A percentile compares a stretch with the other conserved stretches of the same genome.
Evolutionary conservation across 1,284 basidiomycete genomes (phyloP).

Genomic region (Trichosporon sp.): DNA sequence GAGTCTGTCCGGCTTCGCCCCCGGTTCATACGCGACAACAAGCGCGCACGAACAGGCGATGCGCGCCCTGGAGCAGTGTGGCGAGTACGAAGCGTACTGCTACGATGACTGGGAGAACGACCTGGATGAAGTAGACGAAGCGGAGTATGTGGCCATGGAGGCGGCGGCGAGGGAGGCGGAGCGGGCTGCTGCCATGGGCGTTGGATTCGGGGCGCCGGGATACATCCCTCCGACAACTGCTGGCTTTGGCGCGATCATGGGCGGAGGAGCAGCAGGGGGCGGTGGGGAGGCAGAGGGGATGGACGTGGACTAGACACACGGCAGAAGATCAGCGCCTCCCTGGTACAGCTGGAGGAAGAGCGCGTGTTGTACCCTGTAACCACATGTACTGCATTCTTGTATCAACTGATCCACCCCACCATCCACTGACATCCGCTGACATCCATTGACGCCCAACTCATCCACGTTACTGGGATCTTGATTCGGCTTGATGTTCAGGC

Average conservation of each 20-base stretch:
- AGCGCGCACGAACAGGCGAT: neutral
- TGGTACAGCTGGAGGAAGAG: neutral
- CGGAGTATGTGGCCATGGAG: neutral
- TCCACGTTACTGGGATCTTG: no score
- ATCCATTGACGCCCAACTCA: no score
- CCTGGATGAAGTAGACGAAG: neutral
- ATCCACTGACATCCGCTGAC: no score
- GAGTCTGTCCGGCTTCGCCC: neutral
- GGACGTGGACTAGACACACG: neutral
- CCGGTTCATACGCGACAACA: neutral
- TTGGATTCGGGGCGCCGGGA: neutral
- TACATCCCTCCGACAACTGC: neutral
- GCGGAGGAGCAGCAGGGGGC: neutral
- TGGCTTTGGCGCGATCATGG: neutral
- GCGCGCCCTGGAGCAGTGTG: slow-evolving; percentile 9
- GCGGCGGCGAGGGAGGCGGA: neutral
- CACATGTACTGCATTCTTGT: neutral
- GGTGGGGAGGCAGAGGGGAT: neutral
- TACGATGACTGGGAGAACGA: slow-evolving; percentile 13
- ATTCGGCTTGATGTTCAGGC: no score
- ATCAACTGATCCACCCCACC: no score
- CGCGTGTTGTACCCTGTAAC: neutral
- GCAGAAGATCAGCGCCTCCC: neutral
- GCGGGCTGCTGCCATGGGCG: neutral
- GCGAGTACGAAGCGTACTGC: slow-evolving; percentile 12